Evolutionary conservation across 352 stramenopile species (phyloP).

Genomic region (Phytophthora melonis): DNA sequence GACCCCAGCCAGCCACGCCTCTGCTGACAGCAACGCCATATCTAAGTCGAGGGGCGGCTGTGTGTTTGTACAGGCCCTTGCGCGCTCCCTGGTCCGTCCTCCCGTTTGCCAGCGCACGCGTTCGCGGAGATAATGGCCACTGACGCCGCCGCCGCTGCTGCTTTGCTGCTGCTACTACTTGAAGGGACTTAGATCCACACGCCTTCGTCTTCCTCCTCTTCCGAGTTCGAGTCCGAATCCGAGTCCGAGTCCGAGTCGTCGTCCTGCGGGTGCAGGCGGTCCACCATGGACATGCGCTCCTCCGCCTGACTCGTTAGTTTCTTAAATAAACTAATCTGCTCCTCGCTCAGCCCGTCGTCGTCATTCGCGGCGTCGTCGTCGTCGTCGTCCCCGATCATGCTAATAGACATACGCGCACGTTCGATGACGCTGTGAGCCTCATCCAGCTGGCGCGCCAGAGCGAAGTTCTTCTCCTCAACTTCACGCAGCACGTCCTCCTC

Average conservation of each 20-base stretch:
- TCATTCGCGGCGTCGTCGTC: constrained; percentile 67
- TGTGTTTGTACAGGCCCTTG: constrained; percentile 33
- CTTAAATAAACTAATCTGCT: constrained; percentile 93
- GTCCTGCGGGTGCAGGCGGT: constrained; percentile 79
- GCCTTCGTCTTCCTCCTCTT: constrained; percentile 77
- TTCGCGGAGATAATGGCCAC: constrained; percentile 3
- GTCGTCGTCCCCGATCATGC: constrained; percentile 78
- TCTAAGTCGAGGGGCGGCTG: constrained; percentile 42
- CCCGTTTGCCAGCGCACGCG: constrained; percentile 26
- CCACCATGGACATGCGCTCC: constrained; percentile 87
- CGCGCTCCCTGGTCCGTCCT: constrained; percentile 17
- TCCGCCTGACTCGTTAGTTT: constrained; percentile 90
- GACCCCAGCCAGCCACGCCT: constrained; percentile 2
- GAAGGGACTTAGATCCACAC: constrained; percentile 83
- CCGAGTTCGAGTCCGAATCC: constrained; percentile 74
- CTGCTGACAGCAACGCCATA: constrained; percentile 26
- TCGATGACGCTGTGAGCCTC: constrained; percentile 88
- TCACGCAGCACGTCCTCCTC: constrained; percentile 79
- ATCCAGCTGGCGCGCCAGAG: constrained; percentile 80
- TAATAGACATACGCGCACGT: constrained; percentile 88
- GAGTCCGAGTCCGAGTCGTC: constrained; percentile 87
- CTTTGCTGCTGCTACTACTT: constrained; percentile 27
- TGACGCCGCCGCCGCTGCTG: background rate
- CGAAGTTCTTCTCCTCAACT: constrained; percentile 89
- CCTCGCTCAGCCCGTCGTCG: constrained; percentile 73